phyloP scores from a whole-genome alignment of 1,139 yeast genomes.

The Nadsonia commutata region DNA sequence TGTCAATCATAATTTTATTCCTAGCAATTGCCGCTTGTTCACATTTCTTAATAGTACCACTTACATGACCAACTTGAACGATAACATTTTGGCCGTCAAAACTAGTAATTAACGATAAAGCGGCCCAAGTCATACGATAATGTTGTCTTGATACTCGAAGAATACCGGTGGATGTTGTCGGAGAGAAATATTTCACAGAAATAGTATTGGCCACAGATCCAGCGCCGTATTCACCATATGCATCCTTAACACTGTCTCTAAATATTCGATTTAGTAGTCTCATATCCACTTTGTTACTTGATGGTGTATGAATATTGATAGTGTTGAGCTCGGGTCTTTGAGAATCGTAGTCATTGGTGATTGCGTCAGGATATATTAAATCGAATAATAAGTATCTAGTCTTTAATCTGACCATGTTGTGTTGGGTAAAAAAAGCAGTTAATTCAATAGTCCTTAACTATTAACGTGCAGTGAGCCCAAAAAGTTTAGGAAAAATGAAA shows the following conservation, averaged over 20 bases:
- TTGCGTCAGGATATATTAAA: slow-evolving; percentile 41
- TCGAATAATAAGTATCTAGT: slow-evolving; percentile 76
- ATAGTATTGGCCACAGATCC: slow-evolving; percentile 51
- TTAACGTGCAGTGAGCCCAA: too few relatives aligned
- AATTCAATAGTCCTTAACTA: too few relatives aligned
- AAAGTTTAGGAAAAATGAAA: too few relatives aligned
- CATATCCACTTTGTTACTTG: slow-evolving; percentile 11
- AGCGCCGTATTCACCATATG: slow-evolving; percentile 68
- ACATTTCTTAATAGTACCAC: slow-evolving; percentile 83
- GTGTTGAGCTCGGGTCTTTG: slow-evolving; percentile 3
- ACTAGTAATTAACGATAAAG: slow-evolving; percentile 46
- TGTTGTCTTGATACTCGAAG: slow-evolving; percentile 60
- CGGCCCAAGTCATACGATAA: slow-evolving; percentile 49
- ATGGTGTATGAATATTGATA: slow-evolving; percentile 12
- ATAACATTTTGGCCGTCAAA: slow-evolving; percentile 41
- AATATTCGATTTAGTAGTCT: slow-evolving; percentile 27
- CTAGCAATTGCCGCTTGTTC: slow-evolving; percentile 40
- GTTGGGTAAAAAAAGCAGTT: too few relatives aligned
- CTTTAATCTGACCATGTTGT: slow-evolving; percentile 73
- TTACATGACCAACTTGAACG: slow-evolving; percentile 50
- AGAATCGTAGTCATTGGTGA: slow-evolving; percentile 26
- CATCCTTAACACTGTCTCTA: slow-evolving; percentile 37
- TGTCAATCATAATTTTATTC: slow-evolving; percentile 15
- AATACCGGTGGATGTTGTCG: slow-evolving; percentile 73
- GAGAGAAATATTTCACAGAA: slow-evolving; percentile 61